These are phyloP conservation scores for Plasmodium knowlesi DNA, from an alignment of 169 alveolate species.

Conservation along the genomic window DNA sequence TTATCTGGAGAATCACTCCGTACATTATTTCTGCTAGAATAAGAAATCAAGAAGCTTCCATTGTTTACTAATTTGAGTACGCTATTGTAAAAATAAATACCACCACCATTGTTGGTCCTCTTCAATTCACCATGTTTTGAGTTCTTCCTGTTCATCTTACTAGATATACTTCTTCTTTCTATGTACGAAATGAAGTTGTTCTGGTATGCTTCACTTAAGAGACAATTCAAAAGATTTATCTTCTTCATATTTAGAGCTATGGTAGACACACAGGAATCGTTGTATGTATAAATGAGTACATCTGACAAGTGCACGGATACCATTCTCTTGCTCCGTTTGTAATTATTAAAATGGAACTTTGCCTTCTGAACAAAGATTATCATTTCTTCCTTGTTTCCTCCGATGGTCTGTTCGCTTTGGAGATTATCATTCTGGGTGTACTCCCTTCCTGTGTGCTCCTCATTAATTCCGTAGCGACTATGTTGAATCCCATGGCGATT, in stretches of 20 bases:
- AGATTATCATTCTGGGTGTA: not conserved
- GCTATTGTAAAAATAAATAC: conserved; percentile 34
- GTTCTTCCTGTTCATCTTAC: conserved; percentile 1
- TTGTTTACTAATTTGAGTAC: conserved; percentile 35
- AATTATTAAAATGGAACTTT: conserved; percentile 46
- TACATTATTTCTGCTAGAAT: not conserved
- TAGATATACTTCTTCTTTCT: not conserved
- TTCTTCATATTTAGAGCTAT: conserved; percentile 31
- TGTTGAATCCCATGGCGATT: not conserved
- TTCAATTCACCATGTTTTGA: conserved; percentile 12
- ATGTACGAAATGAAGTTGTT: not conserved
- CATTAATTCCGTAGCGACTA: not conserved
- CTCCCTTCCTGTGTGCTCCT: not conserved
- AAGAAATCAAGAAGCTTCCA: conserved; percentile 18
- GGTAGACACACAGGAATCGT: not conserved
- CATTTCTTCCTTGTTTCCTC: conserved; percentile 21
- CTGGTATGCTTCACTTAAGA: not conserved
- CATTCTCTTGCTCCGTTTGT: conserved; percentile 54
- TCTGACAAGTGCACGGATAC: conserved; percentile 33
- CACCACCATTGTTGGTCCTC: not conserved
- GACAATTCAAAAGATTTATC: conserved; percentile 25
- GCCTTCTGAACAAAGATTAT: conserved; percentile 10
- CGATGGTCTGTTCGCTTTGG: not conserved
- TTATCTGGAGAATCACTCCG: not conserved
- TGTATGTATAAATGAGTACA: not conserved